Evolutionary conservation across 2,329 filamentous ascomycete genomes (phyloP), one percentile per base, ranked within the genome.

Genomic region (Onygenales sp.): DNA sequence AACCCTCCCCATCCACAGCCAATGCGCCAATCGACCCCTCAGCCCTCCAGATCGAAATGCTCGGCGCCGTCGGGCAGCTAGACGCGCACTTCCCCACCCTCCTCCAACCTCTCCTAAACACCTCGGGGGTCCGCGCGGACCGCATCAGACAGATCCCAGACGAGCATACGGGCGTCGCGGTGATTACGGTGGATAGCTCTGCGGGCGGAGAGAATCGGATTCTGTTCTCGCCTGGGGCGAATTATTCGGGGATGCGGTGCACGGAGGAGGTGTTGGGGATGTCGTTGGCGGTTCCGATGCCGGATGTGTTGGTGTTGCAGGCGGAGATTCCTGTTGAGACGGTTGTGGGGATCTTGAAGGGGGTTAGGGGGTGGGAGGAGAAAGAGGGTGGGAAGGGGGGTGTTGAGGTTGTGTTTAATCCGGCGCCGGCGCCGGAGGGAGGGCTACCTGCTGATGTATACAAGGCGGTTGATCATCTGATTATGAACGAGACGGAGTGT

Each of bases 401-500:
- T 1, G 74, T 87, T 1, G 75, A 79, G 37, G 85, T 92, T 2
- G 78, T 96, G 49, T 78, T 95, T 58, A 97, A 96, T 68, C 90
- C 91, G 13, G 91, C 91, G 2, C 90, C 91, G 13, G 91, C 91
- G 8, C 86, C 87, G 4, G 89, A 90, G 3, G 78, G 84, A 44
- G 69, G 73, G 7, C 70, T 95, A 3, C 89, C 88, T 1, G 74
- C 75, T 0, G 76, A 81, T 32, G 83, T 82, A 7, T 93, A 87
- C 65, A 61, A 67, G 6, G 81, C 80, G 1, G 77, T 96, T 34
- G 82, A 83, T 42, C 88, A 95, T 62, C 76, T 96, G 43, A 81
- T 96, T 49, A 81, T 96, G 62, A 96, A 97, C 65, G 91, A 96
- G 74, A 93, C 86, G 1, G 91, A 96, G 73, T 88, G 90, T 2